Conservation (phyloP, 441 rosid genomes). For the Adansonia rubrostipa region DNA sequence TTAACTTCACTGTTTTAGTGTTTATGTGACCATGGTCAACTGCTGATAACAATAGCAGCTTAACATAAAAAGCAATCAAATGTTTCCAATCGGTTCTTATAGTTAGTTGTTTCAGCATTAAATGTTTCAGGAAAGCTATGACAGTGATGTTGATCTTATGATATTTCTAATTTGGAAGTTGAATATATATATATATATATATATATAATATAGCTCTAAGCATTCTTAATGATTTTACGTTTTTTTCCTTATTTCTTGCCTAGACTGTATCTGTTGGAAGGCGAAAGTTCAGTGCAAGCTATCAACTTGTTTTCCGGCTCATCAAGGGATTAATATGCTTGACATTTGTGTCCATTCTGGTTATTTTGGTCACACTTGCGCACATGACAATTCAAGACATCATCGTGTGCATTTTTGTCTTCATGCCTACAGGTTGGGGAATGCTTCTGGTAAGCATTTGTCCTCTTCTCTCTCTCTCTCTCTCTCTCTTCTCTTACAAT, state of each 20-base stretch:
- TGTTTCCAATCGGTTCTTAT: neutral
- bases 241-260: slow-evolving; percentile 15
- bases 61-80: slow-evolving; percentile 1
- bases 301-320: slow-evolving; percentile 93
- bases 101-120: neutral
- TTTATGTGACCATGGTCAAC: slow-evolving; percentile 8
- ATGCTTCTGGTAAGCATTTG: slow-evolving; percentile 78
- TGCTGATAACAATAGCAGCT: neutral
- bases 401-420: slow-evolving; percentile 90
- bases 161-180: slow-evolving; percentile 2
- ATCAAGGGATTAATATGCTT: slow-evolving; percentile 95
- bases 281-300: slow-evolving; percentile 84
- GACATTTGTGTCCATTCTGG: slow-evolving; percentile 76
- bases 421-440: slow-evolving; percentile 99
- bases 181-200: neutral
- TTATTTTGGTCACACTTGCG: slow-evolving; percentile 77
- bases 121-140: neutral
- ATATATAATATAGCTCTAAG: neutral
- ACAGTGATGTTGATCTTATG: neutral
- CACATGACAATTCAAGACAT: slow-evolving; percentile 89
- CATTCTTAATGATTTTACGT: neutral
- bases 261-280: slow-evolving; percentile 98
- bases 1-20: neutral
- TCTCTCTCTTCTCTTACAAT: neutral
- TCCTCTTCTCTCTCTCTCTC: neutral